phyloP scores from a whole-genome alignment of 208 protist species.

The Angomonas ambiguus region DNA sequence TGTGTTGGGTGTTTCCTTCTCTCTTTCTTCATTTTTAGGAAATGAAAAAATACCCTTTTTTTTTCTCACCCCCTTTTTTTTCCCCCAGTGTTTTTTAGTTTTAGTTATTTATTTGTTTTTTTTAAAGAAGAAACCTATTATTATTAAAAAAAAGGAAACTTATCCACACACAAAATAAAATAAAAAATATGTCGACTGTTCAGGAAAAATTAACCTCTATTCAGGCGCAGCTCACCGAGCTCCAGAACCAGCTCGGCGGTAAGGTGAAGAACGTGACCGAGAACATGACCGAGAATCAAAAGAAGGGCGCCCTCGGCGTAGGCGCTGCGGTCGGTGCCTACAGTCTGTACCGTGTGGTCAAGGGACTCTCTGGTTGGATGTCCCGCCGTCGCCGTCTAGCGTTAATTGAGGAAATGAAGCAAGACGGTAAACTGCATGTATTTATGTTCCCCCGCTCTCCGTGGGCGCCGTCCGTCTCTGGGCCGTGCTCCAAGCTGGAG shows the following conservation, averaged over 20 bases:
- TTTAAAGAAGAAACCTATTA: neutral
- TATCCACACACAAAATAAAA: neutral
- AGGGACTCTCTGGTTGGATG: neutral
- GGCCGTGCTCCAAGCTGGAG: slow-evolving; percentile 19
- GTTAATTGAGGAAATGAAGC: slow-evolving; percentile 9
- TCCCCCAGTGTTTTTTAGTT: neutral
- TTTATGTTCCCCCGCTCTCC: slow-evolving; percentile 19
- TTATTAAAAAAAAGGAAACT: too few species aligned
- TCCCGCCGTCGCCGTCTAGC: neutral
- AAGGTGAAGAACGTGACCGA: neutral
- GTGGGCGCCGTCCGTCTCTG: slow-evolving; percentile 13
- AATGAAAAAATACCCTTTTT: neutral
- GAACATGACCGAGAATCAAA: slow-evolving; percentile 5
- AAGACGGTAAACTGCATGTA: slow-evolving; percentile 22
- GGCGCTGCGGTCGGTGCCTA: slow-evolving; percentile 4
- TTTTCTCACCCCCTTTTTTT: slow-evolving; percentile 1
- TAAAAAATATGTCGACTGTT: neutral
- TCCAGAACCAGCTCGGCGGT: slow-evolving; percentile 10
- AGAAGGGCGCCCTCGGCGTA: slow-evolving; percentile 14
- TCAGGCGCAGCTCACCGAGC: neutral
- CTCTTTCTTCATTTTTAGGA: neutral
- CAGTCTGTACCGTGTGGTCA: slow-evolving; percentile 5
- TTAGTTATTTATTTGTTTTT: neutral
- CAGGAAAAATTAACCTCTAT: neutral
- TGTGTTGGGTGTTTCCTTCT: slow-evolving; percentile 2